Evolutionary conservation across 164 flowering plant genomes (phyloP).

Genomic region (Kingdonia uniflora): DNA sequence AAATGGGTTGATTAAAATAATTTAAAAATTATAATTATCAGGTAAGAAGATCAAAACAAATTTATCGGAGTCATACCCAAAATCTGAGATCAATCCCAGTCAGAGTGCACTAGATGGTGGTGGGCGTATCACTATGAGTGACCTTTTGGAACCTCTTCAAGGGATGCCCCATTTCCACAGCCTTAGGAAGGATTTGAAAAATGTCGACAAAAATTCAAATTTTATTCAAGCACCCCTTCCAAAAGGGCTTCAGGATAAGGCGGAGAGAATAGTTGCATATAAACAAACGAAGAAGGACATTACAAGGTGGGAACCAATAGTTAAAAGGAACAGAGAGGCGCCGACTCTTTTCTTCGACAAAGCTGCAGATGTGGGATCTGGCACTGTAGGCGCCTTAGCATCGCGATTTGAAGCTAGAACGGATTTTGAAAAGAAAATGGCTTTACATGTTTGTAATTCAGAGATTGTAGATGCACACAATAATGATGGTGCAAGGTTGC

Average conservation of each 20-base stretch:
- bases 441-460: constrained; percentile 42
- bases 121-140: constrained; percentile 46
- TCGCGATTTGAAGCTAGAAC: constrained; percentile 77
- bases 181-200: constrained; percentile 43
- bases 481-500: constrained; percentile 77
- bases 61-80: constrained; percentile 39
- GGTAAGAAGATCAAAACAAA: constrained; percentile 46
- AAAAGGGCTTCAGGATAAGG: constrained; percentile 38
- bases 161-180: constrained; percentile 47
- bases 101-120: constrained; percentile 50
- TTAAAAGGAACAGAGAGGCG: constrained; percentile 79
- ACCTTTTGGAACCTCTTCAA: constrained; percentile 65
- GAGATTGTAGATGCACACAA: constrained; percentile 61
- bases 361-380: constrained; percentile 37
- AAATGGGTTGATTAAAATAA: background rate
- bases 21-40: constrained; percentile 6
- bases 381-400: constrained; percentile 88
- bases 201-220: constrained; percentile 37
- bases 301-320: constrained; percentile 63
- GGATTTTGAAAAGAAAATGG: constrained; percentile 76
- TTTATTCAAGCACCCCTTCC: constrained; percentile 66
- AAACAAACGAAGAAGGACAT: constrained; percentile 51
- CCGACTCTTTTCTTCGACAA: constrained; percentile 60
- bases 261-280: constrained; percentile 63
- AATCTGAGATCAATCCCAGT: constrained; percentile 67